Evolutionary conservation across 345 rosid species (phyloP).

Genomic region (Acer yangbiense): DNA sequence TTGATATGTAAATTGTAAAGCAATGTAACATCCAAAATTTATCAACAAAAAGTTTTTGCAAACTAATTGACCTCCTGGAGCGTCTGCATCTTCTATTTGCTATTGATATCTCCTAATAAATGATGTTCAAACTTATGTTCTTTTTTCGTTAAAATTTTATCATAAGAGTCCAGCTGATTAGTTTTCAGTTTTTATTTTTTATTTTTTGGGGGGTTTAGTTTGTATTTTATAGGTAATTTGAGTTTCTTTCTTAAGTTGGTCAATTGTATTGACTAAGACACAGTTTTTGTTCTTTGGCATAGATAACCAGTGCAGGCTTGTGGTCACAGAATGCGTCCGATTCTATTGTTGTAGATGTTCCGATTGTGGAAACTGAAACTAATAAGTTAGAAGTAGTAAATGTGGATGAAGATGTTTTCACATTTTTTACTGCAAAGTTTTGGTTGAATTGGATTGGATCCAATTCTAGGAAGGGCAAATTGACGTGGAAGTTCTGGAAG

Average conservation of each 20-base stretch:
- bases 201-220: constrained; percentile 2
- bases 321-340: constrained; percentile 71
- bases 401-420: constrained; percentile 49
- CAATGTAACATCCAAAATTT: not conserved
- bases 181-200: too few species aligned
- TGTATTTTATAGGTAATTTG: constrained; percentile 1
- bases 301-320: constrained; percentile 93
- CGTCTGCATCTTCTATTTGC: not conserved
- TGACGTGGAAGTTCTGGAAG: constrained; percentile 49
- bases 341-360: constrained; percentile 37
- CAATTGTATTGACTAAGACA: not conserved
- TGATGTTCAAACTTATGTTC: not conserved
- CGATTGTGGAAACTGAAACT: constrained; percentile 34
- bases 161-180: not conserved
- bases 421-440: constrained; percentile 46
- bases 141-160: not conserved
- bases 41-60: not conserved
- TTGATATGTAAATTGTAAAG: not conserved
- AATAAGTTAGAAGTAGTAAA: constrained; percentile 45
- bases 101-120: not conserved
- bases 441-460: constrained; percentile 57
- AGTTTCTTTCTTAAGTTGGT: constrained; percentile 14
- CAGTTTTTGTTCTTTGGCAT: constrained; percentile 31
- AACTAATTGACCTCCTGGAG: not conserved
- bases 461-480: constrained; percentile 48